Conservation (phyloP, 106 monocot species). For the Phalaenopsis equestris region DNA sequence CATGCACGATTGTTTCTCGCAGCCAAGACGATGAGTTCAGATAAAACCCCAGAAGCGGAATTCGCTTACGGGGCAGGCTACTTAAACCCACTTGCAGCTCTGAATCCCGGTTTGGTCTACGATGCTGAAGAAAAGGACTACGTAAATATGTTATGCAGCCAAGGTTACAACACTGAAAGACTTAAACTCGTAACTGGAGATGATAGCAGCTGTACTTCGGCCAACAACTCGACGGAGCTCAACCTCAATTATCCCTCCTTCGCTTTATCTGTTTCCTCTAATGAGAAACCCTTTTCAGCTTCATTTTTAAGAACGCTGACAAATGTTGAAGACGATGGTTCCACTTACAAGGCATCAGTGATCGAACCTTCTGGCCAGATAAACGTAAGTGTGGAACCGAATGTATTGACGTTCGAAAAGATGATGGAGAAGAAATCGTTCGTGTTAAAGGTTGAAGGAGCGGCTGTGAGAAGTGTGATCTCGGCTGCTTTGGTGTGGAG, state of each 20-base stretch:
- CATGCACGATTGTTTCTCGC: neutral
- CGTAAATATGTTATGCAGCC: constrained; percentile 11
- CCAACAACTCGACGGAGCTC: constrained; percentile 5
- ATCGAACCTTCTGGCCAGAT: no score
- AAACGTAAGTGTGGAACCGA: no score
- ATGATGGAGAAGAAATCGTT: no score
- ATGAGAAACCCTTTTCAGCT: no score
- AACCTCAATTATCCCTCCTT: constrained; percentile 21
- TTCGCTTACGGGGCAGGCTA: constrained; percentile 20
- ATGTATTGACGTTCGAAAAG: no score
- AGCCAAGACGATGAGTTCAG: constrained; percentile 11
- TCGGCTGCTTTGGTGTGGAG: no score
- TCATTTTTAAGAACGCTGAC: no score
- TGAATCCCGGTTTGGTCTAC: constrained; percentile 13
- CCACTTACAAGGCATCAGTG: no score
- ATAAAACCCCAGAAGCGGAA: constrained; percentile 5
- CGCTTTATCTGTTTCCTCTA: neutral
- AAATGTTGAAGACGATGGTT: no score
- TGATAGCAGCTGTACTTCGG: constrained; percentile 1
- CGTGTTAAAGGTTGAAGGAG: no score
- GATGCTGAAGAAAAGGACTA: constrained; percentile 15
- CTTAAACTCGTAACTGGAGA: constrained; percentile 15
- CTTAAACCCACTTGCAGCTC: constrained; percentile 14
- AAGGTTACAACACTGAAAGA: constrained; percentile 10
- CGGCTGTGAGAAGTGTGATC: no score